These are phyloP conservation scores for Populus tremula DNA, from an alignment of 345 rosid species.

Conservation along the genomic window DNA sequence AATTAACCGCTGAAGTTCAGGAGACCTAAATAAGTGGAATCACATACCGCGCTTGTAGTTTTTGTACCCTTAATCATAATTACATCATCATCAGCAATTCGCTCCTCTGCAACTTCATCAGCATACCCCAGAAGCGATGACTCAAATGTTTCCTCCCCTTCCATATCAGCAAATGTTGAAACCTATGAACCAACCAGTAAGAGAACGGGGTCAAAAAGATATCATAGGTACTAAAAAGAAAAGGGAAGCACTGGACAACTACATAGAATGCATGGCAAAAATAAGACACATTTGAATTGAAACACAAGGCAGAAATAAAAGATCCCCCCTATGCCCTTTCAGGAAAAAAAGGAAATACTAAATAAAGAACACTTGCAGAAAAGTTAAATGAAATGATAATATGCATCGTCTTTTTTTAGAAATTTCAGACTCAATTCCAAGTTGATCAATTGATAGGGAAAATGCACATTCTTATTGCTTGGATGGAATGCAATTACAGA, in stretches of 20 bases:
- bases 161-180: constrained; percentile 98
- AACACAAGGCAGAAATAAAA: not conserved
- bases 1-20: not conserved
- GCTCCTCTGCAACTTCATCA: constrained; percentile 91
- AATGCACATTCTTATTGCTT: not conserved
- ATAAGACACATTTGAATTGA: not conserved
- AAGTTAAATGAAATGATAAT: not conserved
- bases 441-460: not conserved
- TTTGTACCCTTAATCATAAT: constrained; percentile 88
- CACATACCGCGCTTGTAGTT: constrained; percentile 71
- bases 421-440: not conserved
- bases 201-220: not conserved
- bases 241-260: not conserved
- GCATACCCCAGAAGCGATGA: constrained; percentile 75
- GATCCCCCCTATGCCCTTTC: not conserved
- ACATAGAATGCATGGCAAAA: not conserved
- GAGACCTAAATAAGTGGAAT: constrained; percentile 3
- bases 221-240: not conserved
- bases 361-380: not conserved
- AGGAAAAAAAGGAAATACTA: not conserved
- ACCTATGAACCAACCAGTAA: constrained; percentile 40
- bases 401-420: not conserved
- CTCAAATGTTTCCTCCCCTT: constrained; percentile 97
- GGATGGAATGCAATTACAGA: too few species aligned
- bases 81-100: constrained; percentile 92